These are phyloP conservation scores for Podaxis sp. DNA, from an alignment of 768 basidiomycete genomes.

Conservation along the genomic window DNA sequence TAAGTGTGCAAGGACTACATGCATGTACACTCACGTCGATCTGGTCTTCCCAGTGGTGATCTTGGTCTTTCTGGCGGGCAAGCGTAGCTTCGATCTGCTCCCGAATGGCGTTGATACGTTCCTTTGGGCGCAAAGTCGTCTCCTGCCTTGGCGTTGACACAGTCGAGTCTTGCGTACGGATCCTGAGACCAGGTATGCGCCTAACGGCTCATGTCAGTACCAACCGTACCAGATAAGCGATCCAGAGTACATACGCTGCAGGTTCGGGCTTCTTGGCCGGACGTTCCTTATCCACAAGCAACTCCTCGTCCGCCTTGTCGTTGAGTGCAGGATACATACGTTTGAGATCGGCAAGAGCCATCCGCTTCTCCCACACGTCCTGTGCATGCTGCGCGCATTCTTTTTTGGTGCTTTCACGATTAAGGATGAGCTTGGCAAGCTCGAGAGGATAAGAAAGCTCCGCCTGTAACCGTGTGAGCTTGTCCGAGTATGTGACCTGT, in stretches of 20 bases:
- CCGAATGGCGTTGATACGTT: constrained; percentile 59
- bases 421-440: constrained; percentile 64
- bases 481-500: constrained; percentile 87
- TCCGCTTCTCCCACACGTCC: constrained; percentile 76
- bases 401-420: constrained; percentile 76
- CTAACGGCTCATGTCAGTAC: constrained; percentile 24
- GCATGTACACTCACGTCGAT: constrained; percentile 59
- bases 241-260: constrained; percentile 21
- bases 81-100: constrained; percentile 63
- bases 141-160: constrained; percentile 43
- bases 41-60: constrained; percentile 84
- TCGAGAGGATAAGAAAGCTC: constrained; percentile 75
- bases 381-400: constrained; percentile 56
- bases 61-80: constrained; percentile 63
- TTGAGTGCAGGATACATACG: constrained; percentile 63
- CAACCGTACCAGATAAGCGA: not conserved
- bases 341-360: constrained; percentile 76
- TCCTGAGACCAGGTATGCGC: constrained; percentile 50
- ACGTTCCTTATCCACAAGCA: constrained; percentile 69
- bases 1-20: constrained; percentile 3
- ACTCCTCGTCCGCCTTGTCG: constrained; percentile 67
- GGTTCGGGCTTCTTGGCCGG: constrained; percentile 57
- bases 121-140: constrained; percentile 57
- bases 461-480: constrained; percentile 73
- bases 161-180: constrained; percentile 46